Conservation (phyloP, 805 yeast genomes). For the Candida sphagnicola region DNA sequence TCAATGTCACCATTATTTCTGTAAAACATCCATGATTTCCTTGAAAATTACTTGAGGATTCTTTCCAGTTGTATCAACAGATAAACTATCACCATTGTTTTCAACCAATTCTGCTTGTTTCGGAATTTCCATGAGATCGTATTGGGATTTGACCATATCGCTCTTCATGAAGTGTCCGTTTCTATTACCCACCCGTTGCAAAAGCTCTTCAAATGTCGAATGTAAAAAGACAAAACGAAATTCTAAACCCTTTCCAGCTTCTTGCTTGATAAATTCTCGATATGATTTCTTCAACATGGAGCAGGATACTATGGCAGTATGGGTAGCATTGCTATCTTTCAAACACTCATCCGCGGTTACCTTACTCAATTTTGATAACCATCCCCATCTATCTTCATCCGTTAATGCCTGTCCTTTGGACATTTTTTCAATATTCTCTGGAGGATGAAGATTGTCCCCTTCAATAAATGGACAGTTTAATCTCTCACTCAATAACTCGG, state of each 20-base stretch:
- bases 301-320: conserved; percentile 64
- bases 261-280: conserved; percentile 54
- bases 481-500: conserved; percentile 42
- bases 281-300: conserved; percentile 78
- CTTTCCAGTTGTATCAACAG: conserved; percentile 31
- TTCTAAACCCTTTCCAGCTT: conserved; percentile 25
- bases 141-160: conserved; percentile 78
- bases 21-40: conserved; percentile 12
- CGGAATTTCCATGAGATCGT: conserved; percentile 72
- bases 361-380: conserved; percentile 59
- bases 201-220: conserved; percentile 58
- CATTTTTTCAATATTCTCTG: conserved; percentile 77
- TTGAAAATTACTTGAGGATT: conserved; percentile 22
- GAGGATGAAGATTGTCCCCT: conserved; percentile 81
- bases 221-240: conserved; percentile 65
- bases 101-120: conserved; percentile 29
- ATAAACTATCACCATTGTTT: conserved; percentile 34
- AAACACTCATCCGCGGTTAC: conserved; percentile 37
- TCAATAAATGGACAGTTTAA: conserved; percentile 63
- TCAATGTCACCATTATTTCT: neutral
- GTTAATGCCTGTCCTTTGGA: conserved; percentile 70
- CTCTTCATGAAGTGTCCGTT: conserved; percentile 83
- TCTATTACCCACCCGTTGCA: conserved; percentile 59
- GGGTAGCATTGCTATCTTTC: conserved; percentile 14
- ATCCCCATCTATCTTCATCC: conserved; percentile 90